Conservation (phyloP, 116 monocot genomes). For the Trichopus zeylanicus region DNA sequence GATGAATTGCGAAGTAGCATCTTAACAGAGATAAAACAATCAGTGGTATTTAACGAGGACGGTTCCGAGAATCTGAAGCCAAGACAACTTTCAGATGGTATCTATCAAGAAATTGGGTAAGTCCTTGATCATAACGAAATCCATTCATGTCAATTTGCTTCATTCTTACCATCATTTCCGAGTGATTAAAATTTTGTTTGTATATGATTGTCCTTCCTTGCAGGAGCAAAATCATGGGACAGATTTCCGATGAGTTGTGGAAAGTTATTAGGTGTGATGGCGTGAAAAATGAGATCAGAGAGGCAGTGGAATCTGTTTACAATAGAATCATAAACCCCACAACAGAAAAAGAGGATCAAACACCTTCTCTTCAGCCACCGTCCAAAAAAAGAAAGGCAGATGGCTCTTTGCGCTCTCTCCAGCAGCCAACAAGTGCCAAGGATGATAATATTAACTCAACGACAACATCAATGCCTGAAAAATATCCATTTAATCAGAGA, state of each 20-base stretch:
- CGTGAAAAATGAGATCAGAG: constrained; percentile 49
- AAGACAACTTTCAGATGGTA: constrained; percentile 81
- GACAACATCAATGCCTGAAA: constrained; percentile 12
- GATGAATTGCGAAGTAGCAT: constrained; percentile 66
- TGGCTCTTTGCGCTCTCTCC: not conserved
- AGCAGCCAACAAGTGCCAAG: constrained; percentile 2
- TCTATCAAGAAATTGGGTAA: constrained; percentile 90
- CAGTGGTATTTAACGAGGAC: constrained; percentile 51
- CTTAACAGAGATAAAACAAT: constrained; percentile 57
- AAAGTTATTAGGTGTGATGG: constrained; percentile 50
- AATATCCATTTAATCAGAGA: constrained; percentile 7
- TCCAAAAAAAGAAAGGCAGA: constrained; percentile 8
- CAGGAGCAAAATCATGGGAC: constrained; percentile 86
- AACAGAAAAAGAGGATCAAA: constrained; percentile 6
- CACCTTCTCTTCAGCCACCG: constrained; percentile 17
- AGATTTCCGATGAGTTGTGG: constrained; percentile 89
- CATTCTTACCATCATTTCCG: too few relatives aligned
- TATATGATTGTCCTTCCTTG: too few relatives aligned
- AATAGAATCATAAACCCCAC: constrained; percentile 47
- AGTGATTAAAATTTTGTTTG: too few relatives aligned
- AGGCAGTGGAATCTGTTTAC: constrained; percentile 55
- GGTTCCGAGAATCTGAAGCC: constrained; percentile 72
- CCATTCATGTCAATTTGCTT: too few relatives aligned
- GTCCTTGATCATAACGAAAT: too few relatives aligned
- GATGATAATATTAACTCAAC: constrained; percentile 5